Percentiles rank a stretch among this genome's conserved stretches.
phyloP scores from a whole-genome alignment of 257 asterid species.

The Solanum etuberosum region DNA sequence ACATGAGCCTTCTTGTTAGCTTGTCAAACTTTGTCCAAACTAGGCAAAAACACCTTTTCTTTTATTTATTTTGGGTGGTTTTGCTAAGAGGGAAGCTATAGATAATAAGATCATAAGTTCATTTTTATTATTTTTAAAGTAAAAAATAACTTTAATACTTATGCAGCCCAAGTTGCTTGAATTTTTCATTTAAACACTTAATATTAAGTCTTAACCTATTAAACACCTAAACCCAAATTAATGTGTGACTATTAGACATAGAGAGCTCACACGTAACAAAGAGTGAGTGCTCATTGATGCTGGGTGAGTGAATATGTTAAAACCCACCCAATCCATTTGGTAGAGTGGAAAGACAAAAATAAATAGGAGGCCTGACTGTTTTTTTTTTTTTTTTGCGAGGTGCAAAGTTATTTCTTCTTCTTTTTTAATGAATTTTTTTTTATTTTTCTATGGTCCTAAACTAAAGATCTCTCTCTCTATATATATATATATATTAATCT shows the following conservation, averaged over 20 bases:
- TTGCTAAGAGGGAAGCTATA: neutral
- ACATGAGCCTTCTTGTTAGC: neutral
- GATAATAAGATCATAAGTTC: neutral
- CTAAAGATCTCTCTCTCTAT: too few relatives aligned
- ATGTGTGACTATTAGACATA: neutral
- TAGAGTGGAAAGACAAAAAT: too few relatives aligned
- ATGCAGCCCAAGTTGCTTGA: fast-evolving
- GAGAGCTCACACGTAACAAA: neutral
- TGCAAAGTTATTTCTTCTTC: too few relatives aligned
- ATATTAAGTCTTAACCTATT: too few relatives aligned
- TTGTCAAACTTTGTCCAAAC: neutral
- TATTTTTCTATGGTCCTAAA: too few relatives aligned
- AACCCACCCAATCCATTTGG: too few relatives aligned
- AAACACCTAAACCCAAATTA: too few relatives aligned
- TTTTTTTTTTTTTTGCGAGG: too few relatives aligned
- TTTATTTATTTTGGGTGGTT: too few relatives aligned
- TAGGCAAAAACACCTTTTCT: neutral
- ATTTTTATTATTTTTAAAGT: neutral
- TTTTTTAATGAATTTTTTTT: too few relatives aligned
- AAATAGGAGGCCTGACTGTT: too few relatives aligned
- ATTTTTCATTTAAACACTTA: neutral
- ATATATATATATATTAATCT: too few relatives aligned
- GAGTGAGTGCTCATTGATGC: neutral
- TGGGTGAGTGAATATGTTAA: neutral
- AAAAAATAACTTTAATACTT: neutral